A percentile compares a stretch with the other conserved stretches of the same genome.
phyloP scores from a whole-genome alignment of 768 basidiomycete genomes.

The Gautieria morchelliformis region DNA sequence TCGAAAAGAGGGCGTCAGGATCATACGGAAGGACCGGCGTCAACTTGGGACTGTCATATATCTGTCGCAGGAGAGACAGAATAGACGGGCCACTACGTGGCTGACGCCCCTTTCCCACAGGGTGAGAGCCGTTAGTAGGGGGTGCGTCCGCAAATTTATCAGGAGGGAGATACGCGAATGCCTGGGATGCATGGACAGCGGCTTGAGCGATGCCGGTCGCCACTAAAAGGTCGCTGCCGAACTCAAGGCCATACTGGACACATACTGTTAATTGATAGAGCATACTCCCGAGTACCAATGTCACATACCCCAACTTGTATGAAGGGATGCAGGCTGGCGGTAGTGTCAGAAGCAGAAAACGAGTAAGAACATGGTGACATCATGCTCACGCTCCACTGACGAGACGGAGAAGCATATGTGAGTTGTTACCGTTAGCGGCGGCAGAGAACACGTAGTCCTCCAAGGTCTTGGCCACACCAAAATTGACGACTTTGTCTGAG shows the following conservation, averaged over 20 bases:
- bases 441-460: conserved; percentile 41
- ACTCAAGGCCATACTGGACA: conserved; percentile 4
- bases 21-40: conserved; percentile 45
- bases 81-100: conserved; percentile 30
- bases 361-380: neutral
- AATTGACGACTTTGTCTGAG: conserved; percentile 25
- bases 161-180: conserved; percentile 17
- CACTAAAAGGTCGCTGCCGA: conserved; percentile 19
- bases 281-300: neutral
- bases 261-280: neutral
- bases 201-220: conserved; percentile 33
- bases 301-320: conserved; percentile 42
- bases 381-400: conserved; percentile 26
- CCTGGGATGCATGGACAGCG: conserved; percentile 26
- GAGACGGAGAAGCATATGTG: conserved; percentile 26
- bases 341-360: neutral
- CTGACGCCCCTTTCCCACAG: conserved; percentile 6
- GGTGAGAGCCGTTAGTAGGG: neutral
- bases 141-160: conserved; percentile 14
- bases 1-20: conserved; percentile 30
- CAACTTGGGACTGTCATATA: conserved; percentile 41
- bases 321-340: conserved; percentile 39
- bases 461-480: conserved; percentile 30
- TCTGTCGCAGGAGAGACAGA: conserved; percentile 38
- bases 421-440: conserved; percentile 22